A percentile compares a stretch with the other conserved stretches of the same genome.
phyloP scores from a whole-genome alignment of 805 yeast genomes.

The Wickerhamomyces hampshirensis region DNA sequence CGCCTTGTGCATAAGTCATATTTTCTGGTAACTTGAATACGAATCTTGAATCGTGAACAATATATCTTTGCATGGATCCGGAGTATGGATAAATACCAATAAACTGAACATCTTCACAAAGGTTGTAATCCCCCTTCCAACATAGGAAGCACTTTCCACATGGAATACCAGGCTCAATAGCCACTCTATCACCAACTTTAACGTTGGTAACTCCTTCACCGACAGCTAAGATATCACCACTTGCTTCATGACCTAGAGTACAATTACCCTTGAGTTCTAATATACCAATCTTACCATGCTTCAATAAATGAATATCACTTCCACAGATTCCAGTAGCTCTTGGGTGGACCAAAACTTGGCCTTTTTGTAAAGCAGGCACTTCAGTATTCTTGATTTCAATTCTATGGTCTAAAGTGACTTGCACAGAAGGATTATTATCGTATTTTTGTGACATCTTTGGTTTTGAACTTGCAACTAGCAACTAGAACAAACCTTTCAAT shows the following conservation, averaged over 20 bases:
- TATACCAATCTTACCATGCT: slow-evolving; percentile 60
- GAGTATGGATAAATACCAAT: slow-evolving; percentile 34
- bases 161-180: slow-evolving; percentile 51
- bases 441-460: too few relatives aligned
- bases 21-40: slow-evolving; percentile 34
- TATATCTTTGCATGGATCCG: slow-evolving; percentile 37
- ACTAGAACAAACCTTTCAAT: too few relatives aligned
- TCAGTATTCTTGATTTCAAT: slow-evolving; percentile 13
- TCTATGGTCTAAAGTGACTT: slow-evolving; percentile 18
- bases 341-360: slow-evolving; percentile 17
- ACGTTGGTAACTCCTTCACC: slow-evolving; percentile 44
- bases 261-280: slow-evolving; percentile 31
- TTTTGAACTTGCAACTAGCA: too few relatives aligned
- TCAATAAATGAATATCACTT: slow-evolving; percentile 65
- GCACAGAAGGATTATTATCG: slow-evolving; percentile 20
- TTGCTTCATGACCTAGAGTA: slow-evolving; percentile 41
- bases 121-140: slow-evolving; percentile 35
- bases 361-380: slow-evolving; percentile 13
- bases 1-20: slow-evolving; percentile 49
- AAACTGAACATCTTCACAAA: slow-evolving; percentile 35
- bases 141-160: slow-evolving; percentile 39
- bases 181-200: slow-evolving; percentile 43
- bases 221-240: slow-evolving; percentile 42
- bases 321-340: slow-evolving; percentile 74
- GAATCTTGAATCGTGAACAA: slow-evolving; percentile 28